Base-by-base conservation (phyloP, 345 rosid species). In the Eucalyptus melliodora region DNA sequence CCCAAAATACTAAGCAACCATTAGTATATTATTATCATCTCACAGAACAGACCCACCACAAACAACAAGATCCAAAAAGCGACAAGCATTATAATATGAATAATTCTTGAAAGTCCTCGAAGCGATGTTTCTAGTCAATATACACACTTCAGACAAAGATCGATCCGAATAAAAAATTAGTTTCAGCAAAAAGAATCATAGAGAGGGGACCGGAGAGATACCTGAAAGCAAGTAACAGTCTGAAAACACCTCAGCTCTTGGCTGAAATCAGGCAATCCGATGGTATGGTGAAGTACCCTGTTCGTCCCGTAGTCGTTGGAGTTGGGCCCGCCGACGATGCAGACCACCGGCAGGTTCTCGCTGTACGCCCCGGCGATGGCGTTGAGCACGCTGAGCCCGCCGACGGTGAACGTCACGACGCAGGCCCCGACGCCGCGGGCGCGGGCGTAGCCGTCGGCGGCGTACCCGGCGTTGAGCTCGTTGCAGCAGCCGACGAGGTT, bases 261-360 rank as follows among this genome's bases (percentile, higher is more conserved):
- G 90, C 93, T 94, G 51, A 96, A 96, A 91, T 96, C 97, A 27
- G 98, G 95, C 91, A 95, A 88, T 12, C 98, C 98, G 47, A 95
- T 95, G 26, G 98, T 96, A 87, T 96, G 98, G 77, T 96, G 98
- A 50, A 96, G 96, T 87, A 96, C 87, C 91, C 99, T 90, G 91
- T 94, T 97, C 16, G 98, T 96, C 23, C 99, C 99, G 86, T 93
- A 96, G 87, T 97, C 99, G 82, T 97, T 97, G 16, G 97, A 94
- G 92, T 96, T 96, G 9, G 97, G 97, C 50, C 99, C 99, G 21
- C 99, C 99, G 24, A 94, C 99, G 50, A 97, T 93, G 89, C 99
- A 97, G 9, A 95, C 93, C 12, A 96, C 90, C 4, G 98, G 99
- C 44, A 97, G 92, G 90, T 96, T 95, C 92, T 96, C 98, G 87